Conservation (phyloP, 306 rosid genomes). For the Fragaria iinumae region DNA sequence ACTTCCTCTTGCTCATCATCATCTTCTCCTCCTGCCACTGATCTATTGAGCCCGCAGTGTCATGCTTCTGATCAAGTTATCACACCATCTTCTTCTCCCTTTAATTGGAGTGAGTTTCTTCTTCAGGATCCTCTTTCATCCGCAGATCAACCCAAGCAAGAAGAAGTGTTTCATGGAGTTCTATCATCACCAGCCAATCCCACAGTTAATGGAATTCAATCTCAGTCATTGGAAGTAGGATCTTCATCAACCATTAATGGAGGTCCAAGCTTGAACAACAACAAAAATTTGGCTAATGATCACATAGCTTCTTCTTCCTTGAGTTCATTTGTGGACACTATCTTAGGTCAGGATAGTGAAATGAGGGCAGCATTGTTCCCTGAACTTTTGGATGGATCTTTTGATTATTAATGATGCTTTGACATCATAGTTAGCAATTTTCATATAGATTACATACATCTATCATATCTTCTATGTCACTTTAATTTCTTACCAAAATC, state of each 20-base stretch:
- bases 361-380: conserved; percentile 65
- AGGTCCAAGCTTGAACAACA: conserved; percentile 24
- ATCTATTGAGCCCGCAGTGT: conserved; percentile 37
- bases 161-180: conserved; percentile 28
- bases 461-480: not conserved
- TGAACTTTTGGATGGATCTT: conserved; percentile 59
- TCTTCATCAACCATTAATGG: conserved; percentile 26
- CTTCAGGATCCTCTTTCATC: conserved; percentile 42
- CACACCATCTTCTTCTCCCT: conserved; percentile 37
- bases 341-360: conserved; percentile 75
- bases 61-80: conserved; percentile 19
- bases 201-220: conserved; percentile 21
- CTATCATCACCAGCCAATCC: conserved; percentile 25
- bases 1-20: conserved; percentile 75
- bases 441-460: not conserved
- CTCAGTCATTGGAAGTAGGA: conserved; percentile 26
- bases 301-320: conserved; percentile 30
- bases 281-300: conserved; percentile 21
- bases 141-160: conserved; percentile 34
- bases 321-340: conserved; percentile 65
- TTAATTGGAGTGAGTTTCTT: conserved; percentile 62
- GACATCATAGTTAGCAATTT: not conserved
- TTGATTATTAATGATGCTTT: conserved; percentile 43
- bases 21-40: conserved; percentile 50
- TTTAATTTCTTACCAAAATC: no score